Evolutionary conservation across 495 filamentous ascomycete species (phyloP).

Genomic region (Neurospora tetraspora): DNA sequence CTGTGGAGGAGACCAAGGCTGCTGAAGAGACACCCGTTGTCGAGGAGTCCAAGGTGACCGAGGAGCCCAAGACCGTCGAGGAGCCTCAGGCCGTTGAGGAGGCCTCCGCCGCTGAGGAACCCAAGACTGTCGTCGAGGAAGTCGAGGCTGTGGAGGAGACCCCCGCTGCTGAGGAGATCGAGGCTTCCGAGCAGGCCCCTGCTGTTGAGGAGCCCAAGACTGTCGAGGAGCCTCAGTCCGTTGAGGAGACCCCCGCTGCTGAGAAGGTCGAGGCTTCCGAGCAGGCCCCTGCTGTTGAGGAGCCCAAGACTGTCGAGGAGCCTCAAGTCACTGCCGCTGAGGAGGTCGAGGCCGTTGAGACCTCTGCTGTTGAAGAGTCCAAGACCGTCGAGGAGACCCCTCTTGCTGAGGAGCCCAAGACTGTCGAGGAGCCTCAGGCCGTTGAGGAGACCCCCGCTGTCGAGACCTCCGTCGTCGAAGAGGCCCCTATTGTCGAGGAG

Average conservation of each 20-base stretch:
- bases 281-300: constrained; percentile 1
- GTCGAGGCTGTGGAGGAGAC: neutral
- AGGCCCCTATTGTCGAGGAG: constrained; percentile 2
- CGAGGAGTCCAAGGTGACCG: constrained; percentile 1
- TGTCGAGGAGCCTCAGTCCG: constrained; percentile 2
- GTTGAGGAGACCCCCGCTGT: neutral
- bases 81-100: neutral
- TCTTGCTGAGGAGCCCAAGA: neutral
- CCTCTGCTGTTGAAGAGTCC: neutral
- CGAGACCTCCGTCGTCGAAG: too few species aligned
- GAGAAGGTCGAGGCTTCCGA: neutral
- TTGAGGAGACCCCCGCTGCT: neutral
- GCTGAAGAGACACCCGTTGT: constrained; percentile 6
- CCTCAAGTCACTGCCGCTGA: too few species aligned
- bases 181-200: neutral
- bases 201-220: neutral
- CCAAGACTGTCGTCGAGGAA: neutral
- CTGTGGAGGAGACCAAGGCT: constrained; percentile 1
- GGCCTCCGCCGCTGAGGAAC: neutral
- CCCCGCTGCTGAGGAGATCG: neutral
- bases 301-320: constrained; percentile 1
- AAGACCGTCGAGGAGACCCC: neutral
- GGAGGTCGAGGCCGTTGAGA: neutral
- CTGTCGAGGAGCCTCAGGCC: too few species aligned
- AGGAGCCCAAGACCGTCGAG: neutral